These are phyloP conservation scores for Diaporthe ampelina DNA, from an alignment of 2,329 filamentous ascomycete species.

Conservation along the genomic window DNA sequence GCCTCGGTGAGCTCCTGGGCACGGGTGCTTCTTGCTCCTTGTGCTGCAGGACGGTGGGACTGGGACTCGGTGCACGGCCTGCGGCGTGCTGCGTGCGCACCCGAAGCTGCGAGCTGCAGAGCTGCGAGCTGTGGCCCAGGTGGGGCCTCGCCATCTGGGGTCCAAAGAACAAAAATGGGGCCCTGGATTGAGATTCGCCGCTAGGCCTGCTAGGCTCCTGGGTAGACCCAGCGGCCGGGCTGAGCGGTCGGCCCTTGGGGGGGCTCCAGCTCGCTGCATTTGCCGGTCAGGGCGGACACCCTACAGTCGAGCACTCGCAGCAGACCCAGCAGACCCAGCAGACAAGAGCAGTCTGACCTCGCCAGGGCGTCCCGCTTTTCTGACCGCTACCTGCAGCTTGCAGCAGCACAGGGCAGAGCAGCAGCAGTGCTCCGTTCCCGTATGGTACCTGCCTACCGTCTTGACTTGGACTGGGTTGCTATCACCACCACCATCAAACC, in stretches of 20 bases:
- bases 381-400: constrained; percentile 29
- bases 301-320: constrained; percentile 22
- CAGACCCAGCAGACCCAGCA: constrained; percentile 31
- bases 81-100: constrained; percentile 10
- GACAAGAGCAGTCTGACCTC: constrained; percentile 15
- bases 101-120: constrained; percentile 23
- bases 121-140: constrained; percentile 27
- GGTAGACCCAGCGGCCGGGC: constrained; percentile 29
- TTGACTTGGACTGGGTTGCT: background rate
- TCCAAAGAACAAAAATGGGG: constrained; percentile 26
- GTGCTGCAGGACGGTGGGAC: background rate
- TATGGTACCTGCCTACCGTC: constrained; percentile 1
- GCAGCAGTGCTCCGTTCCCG: background rate
- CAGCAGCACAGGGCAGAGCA: too few relatives aligned
- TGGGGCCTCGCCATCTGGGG: constrained; percentile 13
- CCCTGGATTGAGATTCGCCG: constrained; percentile 26
- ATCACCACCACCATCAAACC: constrained; percentile 19
- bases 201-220: background rate
- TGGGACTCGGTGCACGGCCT: background rate
- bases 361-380: constrained; percentile 19
- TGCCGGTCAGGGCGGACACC: constrained; percentile 20
- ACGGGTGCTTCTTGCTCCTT: constrained; percentile 11
- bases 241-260: constrained; percentile 20
- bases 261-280: constrained; percentile 26
- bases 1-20: constrained; percentile 16